Evolutionary conservation across 768 basidiomycete species (phyloP), one percentile per base, ranked within the genome.

Genomic region (Cystobasidium onofrii): DNA sequence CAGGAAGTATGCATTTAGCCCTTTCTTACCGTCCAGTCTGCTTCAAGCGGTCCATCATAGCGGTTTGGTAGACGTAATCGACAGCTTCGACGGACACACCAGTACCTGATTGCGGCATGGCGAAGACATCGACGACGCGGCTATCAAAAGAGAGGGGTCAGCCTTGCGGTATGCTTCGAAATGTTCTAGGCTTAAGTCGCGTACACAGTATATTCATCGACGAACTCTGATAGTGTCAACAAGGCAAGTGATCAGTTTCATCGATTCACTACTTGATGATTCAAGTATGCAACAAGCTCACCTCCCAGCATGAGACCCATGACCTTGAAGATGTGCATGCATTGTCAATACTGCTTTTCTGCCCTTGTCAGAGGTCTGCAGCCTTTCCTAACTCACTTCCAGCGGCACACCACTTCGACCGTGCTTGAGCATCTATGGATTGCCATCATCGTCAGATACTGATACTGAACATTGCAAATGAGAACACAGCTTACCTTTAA

Each of bases 41-140:
- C 83, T 99, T 98, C 78, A 99, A 82, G 94, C 98, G 98, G 70
- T 98, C 96, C 64, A 96, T 84, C 96, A 98, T 98, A 82, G 89
- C 97, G 1, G 88, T 88, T 43, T 98, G 96, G 83, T 98, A 99
- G 63, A 98, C 96, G 78, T 98, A 93, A 82, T 99, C 96, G 1
- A 81, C 80, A 10, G 94, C 95, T 82, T 97, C 94, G 74, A 97
- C 94, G 65, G 91, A 92, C 57, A 97, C 94, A 0, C 92, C 94
- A 23, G 95, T 98, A 75, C 95, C 95, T 15, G 72, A 61, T 79
- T 97, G 95, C 60, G 95, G 95, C 95, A 98, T 97, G 57, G 95
- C 95, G 79, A 97, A 98, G 76, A 97, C 95, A 81, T 98, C 95
- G 39, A 74, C 74, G 34, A 75, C 74, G 18, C 60, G 50, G 50